Evolutionary conservation across 768 basidiomycete species (phyloP).

Genomic region (Phylloporus arenicola): DNA sequence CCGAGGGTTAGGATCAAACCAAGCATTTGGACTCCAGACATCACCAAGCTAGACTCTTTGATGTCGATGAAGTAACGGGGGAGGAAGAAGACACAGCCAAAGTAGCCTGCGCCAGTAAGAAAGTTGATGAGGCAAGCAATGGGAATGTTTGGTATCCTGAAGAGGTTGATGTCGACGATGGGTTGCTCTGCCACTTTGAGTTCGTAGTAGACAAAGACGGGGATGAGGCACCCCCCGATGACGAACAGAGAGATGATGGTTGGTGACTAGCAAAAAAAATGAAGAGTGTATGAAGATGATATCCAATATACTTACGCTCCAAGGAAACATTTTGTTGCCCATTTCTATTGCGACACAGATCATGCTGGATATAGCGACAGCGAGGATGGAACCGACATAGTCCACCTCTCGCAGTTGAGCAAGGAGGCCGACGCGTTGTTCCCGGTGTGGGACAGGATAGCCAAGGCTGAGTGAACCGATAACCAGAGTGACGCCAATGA

Average conservation of each 20-base stretch:
- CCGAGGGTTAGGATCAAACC: conserved; percentile 32
- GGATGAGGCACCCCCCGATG: conserved; percentile 29
- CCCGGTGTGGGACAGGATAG: conserved; percentile 31
- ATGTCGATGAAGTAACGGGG: conserved; percentile 37
- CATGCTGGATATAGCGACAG: conserved; percentile 30
- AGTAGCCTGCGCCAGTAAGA: conserved; percentile 35
- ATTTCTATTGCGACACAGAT: conserved; percentile 36
- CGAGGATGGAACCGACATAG: conserved; percentile 28
- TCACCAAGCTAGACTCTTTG: conserved; percentile 29
- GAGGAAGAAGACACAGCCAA: conserved; percentile 34
- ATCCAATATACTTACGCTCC: conserved; percentile 23
- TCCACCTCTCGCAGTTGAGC: conserved; percentile 32
- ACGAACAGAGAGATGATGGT: conserved; percentile 27
- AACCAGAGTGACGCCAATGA: conserved; percentile 28
- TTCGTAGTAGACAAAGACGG: conserved; percentile 32
- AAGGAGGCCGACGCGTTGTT: conserved; percentile 29
- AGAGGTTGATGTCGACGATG: conserved; percentile 31
- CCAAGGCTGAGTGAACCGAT: conserved; percentile 24
- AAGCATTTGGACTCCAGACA: conserved; percentile 33
- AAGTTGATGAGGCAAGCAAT: conserved; percentile 35
- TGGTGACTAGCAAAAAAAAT: conserved; percentile 19
- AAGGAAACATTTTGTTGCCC: conserved; percentile 34
- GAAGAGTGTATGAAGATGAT: not conserved
- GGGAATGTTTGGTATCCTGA: conserved; percentile 32
- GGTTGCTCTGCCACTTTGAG: conserved; percentile 30